Evolutionary conservation across 2,329 filamentous ascomycete species (phyloP).

Genomic region (Hymenoscyphus occultus): DNA sequence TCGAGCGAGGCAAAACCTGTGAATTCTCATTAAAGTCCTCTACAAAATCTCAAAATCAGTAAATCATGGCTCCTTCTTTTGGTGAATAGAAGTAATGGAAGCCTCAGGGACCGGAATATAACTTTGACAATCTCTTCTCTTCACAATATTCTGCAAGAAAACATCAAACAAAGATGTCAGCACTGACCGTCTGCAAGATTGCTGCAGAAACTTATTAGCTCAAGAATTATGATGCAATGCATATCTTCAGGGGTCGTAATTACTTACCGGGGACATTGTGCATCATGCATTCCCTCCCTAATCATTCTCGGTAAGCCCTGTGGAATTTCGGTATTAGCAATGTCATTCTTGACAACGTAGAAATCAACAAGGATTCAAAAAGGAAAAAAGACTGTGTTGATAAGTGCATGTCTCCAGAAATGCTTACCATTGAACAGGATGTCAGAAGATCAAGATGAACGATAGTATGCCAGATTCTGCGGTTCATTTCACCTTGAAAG

Average conservation of each 20-base stretch:
- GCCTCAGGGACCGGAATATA: not conserved
- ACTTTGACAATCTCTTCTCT: not conserved
- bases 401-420: too few species aligned
- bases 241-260: too few species aligned
- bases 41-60: not conserved
- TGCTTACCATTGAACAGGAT: slow-evolving; percentile 54
- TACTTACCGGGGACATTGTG: slow-evolving; percentile 45
- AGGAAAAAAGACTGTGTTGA: too few species aligned
- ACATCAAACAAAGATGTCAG: not conserved
- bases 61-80: not conserved
- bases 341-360: too few species aligned
- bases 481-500: slow-evolving; percentile 60
- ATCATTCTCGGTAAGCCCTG: slow-evolving; percentile 64
- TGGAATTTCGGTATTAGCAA: too few species aligned
- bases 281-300: slow-evolving; percentile 60
- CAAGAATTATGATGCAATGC: too few species aligned
- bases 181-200: slow-evolving; percentile 55
- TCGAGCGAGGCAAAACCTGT: slow-evolving; percentile 51
- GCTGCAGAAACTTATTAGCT: slow-evolving; percentile 25
- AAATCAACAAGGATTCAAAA: too few species aligned
- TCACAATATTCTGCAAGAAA: not conserved
- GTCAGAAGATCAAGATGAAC: slow-evolving; percentile 60
- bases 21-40: slow-evolving; percentile 59
- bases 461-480: slow-evolving; percentile 53
- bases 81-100: not conserved